Evolutionary conservation across 1,284 basidiomycete genomes (phyloP).

Genomic region (Ganoderma resinaceum): DNA sequence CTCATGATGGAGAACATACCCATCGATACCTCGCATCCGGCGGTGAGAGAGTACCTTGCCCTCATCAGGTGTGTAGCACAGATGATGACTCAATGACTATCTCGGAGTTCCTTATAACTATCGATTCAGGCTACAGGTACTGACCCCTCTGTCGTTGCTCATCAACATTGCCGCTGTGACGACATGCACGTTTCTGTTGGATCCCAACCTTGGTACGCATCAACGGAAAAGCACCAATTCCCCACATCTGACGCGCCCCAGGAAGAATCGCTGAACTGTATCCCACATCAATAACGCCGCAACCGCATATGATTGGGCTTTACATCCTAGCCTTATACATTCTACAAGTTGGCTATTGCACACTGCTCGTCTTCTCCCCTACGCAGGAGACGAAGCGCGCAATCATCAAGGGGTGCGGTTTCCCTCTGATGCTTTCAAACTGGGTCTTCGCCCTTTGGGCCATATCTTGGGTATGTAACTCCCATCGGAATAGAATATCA

Average conservation of each 20-base stretch:
- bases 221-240: neutral
- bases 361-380: slow-evolving; percentile 74
- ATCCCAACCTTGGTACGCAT: slow-evolving; percentile 58
- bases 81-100: too few species aligned
- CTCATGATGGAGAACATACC: slow-evolving; percentile 39
- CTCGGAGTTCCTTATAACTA: neutral
- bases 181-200: slow-evolving; percentile 61
- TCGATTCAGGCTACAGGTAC: slow-evolving; percentile 67
- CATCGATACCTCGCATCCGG: slow-evolving; percentile 40
- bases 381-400: slow-evolving; percentile 83
- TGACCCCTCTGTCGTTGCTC: slow-evolving; percentile 79
- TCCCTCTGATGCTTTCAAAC: slow-evolving; percentile 82
- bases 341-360: slow-evolving; percentile 81
- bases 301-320: slow-evolving; percentile 63
- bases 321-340: slow-evolving; percentile 72
- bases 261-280: slow-evolving; percentile 62
- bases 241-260: slow-evolving; percentile 33
- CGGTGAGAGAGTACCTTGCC: slow-evolving; percentile 42
- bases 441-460: slow-evolving; percentile 87
- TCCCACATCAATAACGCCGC: slow-evolving; percentile 79
- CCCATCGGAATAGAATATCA: neutral
- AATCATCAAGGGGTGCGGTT: slow-evolving; percentile 78
- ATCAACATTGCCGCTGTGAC: slow-evolving; percentile 70
- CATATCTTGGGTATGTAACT: slow-evolving; percentile 71
- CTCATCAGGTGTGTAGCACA: slow-evolving; percentile 35